phyloP scores from a whole-genome alignment of 305 asterid species.

The Fraxinus xanthoxyloides region DNA sequence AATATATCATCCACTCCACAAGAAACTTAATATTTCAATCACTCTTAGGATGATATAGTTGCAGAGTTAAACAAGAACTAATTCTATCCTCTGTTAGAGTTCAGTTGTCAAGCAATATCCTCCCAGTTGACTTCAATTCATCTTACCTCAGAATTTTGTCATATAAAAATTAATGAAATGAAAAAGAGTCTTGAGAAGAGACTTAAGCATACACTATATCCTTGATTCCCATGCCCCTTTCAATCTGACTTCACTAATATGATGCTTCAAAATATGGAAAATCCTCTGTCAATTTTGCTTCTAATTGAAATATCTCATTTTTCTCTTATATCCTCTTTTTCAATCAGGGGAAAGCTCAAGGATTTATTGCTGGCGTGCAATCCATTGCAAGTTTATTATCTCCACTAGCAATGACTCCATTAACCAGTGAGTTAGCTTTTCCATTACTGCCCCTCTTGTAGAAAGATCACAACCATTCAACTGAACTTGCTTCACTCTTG shows the following conservation, averaged over 20 bases:
- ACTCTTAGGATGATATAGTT: background rate
- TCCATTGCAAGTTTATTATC: conserved; percentile 78
- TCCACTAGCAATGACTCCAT: conserved; percentile 85
- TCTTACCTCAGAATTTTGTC: background rate
- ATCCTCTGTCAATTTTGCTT: background rate
- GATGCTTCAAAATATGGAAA: background rate
- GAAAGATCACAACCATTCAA: background rate
- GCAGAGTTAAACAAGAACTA: background rate
- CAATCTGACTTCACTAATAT: background rate
- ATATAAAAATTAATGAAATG: background rate
- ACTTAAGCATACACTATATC: background rate
- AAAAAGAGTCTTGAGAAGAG: background rate
- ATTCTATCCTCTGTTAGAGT: background rate
- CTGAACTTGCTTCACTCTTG: conserved; percentile 12
- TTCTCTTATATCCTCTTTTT: background rate
- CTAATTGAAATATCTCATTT: background rate
- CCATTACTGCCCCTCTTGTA: background rate
- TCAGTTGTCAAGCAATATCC: background rate
- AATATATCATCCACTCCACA: background rate
- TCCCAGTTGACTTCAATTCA: background rate
- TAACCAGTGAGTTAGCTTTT: conserved; percentile 59
- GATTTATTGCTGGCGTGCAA: conserved; percentile 76
- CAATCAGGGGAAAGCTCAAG: conserved; percentile 87
- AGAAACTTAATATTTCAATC: background rate
- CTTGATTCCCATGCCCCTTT: background rate